A percentile compares a stretch with the other conserved stretches of the same genome.
phyloP scores from a whole-genome alignment of 768 basidiomycete genomes.

The Naematelia aurantialba region DNA sequence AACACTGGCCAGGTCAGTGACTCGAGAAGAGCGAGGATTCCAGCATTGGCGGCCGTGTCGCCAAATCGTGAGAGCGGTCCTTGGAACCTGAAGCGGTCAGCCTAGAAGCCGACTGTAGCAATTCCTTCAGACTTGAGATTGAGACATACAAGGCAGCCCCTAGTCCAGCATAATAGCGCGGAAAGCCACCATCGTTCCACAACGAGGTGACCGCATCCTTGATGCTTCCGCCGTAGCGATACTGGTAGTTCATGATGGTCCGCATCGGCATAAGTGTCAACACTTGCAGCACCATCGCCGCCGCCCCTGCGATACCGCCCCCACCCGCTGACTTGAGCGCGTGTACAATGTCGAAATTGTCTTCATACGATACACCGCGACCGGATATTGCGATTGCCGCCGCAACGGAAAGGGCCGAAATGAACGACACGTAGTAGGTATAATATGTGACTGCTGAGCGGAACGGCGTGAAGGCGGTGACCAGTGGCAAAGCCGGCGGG shows the following conservation, averaged over 20 bases:
- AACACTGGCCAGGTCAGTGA: slow-evolving; percentile 65
- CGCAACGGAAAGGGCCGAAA: slow-evolving; percentile 35
- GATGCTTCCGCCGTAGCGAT: slow-evolving; percentile 72
- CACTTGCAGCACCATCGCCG: slow-evolving; percentile 93
- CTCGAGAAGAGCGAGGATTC: slow-evolving; percentile 77
- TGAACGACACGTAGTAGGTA: slow-evolving; percentile 29
- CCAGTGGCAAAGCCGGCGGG: slow-evolving; percentile 31
- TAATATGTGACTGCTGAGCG: slow-evolving; percentile 37
- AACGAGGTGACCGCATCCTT: slow-evolving; percentile 64
- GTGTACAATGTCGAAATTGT: slow-evolving; percentile 71
- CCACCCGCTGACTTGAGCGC: slow-evolving; percentile 80
- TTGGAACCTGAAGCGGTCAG: slow-evolving; percentile 43
- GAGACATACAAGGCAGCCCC: slow-evolving; percentile 76
- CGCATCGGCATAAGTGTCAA: slow-evolving; percentile 87
- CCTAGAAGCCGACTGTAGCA: neutral
- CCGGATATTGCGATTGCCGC: slow-evolving; percentile 36
- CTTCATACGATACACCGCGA: slow-evolving; percentile 40
- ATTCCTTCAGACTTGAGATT: neutral
- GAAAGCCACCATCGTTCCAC: slow-evolving; percentile 72
- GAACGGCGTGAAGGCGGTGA: slow-evolving; percentile 25
- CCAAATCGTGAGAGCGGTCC: slow-evolving; percentile 65
- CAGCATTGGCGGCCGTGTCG: slow-evolving; percentile 90
- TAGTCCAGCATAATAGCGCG: slow-evolving; percentile 84
- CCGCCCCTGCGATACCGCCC: slow-evolving; percentile 81
- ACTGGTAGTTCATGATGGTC: slow-evolving; percentile 98